A percentile compares a stretch with the other conserved stretches of the same genome.
These are phyloP conservation scores for Tulasnella sp. DNA, from an alignment of 768 basidiomycete genomes.

Conservation along the genomic window DNA sequence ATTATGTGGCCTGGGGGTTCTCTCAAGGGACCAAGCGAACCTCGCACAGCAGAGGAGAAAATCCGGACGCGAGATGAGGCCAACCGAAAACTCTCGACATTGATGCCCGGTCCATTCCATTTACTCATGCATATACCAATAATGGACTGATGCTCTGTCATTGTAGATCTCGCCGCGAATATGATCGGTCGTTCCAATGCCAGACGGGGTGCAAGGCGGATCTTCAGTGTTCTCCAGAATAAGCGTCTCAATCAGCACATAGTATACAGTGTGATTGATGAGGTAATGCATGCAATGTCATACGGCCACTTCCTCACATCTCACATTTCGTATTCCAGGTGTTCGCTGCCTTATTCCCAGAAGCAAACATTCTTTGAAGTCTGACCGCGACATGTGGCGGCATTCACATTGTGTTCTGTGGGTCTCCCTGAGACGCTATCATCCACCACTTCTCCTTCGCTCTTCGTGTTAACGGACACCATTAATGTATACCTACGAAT, in stretches of 20 bases:
- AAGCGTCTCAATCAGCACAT: slow-evolving; percentile 90
- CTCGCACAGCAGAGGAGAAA: slow-evolving; percentile 77
- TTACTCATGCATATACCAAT: background rate
- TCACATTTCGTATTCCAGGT: slow-evolving; percentile 29
- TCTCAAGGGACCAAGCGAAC: slow-evolving; percentile 42
- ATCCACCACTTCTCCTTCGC: no score
- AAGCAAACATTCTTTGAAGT: slow-evolving; percentile 21
- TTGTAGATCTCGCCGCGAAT: slow-evolving; percentile 80
- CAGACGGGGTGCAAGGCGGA: slow-evolving; percentile 78
- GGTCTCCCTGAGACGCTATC: no score
- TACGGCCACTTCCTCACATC: background rate
- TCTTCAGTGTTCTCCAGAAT: slow-evolving; percentile 92
- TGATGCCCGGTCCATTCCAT: slow-evolving; percentile 71
- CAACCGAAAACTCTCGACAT: slow-evolving; percentile 75
- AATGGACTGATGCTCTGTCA: background rate
- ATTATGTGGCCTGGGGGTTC: slow-evolving; percentile 80
- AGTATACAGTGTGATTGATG: slow-evolving; percentile 76
- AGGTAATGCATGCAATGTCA: slow-evolving; percentile 39
- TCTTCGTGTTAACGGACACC: no score
- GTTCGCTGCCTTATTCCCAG: slow-evolving; percentile 50
- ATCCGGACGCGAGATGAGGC: slow-evolving; percentile 72
- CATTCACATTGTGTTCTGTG: no score
- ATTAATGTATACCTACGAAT: no score
- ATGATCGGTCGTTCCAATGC: slow-evolving; percentile 98
- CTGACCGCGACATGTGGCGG: no score